A percentile compares a stretch with the other conserved stretches of the same genome.
Evolutionary conservation across 2,329 filamentous ascomycete genomes (phyloP).

Genomic region (Neopestalotiopsis rosae): DNA sequence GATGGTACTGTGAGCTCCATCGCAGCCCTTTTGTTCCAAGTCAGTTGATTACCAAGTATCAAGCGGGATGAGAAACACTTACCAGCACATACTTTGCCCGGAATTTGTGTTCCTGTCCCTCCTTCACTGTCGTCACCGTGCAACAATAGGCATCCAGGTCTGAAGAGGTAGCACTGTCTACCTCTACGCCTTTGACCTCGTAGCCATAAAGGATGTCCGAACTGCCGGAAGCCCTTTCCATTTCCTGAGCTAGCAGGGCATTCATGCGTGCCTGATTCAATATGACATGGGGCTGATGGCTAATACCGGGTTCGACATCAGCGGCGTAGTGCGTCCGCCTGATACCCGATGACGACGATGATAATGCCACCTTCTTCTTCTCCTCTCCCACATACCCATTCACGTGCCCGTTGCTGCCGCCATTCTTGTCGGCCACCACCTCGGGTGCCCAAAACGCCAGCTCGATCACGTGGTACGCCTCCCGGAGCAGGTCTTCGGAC

Average conservation of each 20-base stretch:
- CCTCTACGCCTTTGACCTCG: conserved; percentile 53
- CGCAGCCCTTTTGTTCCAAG: conserved; percentile 38
- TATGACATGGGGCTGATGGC: conserved; percentile 61
- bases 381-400: not conserved
- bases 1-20: conserved; percentile 57
- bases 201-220: conserved; percentile 60
- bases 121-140: conserved; percentile 46
- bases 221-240: conserved; percentile 44
- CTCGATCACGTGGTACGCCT: conserved; percentile 64
- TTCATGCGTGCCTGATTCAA: conserved; percentile 62
- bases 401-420: not conserved
- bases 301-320: conserved; percentile 59
- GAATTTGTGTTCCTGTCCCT: conserved; percentile 45
- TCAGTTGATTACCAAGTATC: too few species aligned
- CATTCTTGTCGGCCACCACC: conserved; percentile 8
- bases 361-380: conserved; percentile 22
- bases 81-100: conserved; percentile 58
- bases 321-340: conserved; percentile 51
- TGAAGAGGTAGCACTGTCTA: conserved; percentile 47
- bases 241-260: conserved; percentile 56
- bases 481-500: conserved; percentile 57
- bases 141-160: conserved; percentile 49
- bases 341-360: conserved; percentile 42
- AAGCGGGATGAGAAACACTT: conserved; percentile 29
- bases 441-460: conserved; percentile 59